These are phyloP conservation scores for Phytopythium kandeliae DNA, from an alignment of 352 stramenopile genomes.

Conservation along the genomic window DNA sequence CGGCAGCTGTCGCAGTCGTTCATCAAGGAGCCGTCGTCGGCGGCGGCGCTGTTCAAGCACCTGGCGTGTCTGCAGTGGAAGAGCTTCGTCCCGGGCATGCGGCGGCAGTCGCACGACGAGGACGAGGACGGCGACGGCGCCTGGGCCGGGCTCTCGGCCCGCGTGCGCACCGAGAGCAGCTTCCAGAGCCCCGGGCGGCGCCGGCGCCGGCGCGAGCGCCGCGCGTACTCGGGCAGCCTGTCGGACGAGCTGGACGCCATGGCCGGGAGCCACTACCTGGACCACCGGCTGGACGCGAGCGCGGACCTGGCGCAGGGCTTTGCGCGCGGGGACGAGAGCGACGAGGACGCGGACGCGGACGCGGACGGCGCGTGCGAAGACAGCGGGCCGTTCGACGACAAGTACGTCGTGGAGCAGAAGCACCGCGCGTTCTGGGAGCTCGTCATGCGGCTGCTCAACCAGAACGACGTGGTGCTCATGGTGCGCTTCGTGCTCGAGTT, in stretches of 20 bases:
- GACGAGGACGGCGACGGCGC: constrained; percentile 5
- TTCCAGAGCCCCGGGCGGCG: constrained; percentile 2
- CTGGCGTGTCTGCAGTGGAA: constrained; percentile 18
- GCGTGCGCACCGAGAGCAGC: constrained; percentile 5
- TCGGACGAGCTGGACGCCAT: not conserved
- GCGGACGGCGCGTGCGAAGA: constrained; percentile 1
- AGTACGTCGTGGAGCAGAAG: constrained; percentile 48
- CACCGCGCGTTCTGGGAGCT: constrained; percentile 76
- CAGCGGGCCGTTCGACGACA: constrained; percentile 17
- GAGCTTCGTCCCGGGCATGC: constrained; percentile 14
- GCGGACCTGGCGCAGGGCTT: not conserved
- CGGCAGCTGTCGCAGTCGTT: constrained; percentile 8
- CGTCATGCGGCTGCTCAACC: constrained; percentile 53
- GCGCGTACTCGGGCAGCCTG: constrained; percentile 5
- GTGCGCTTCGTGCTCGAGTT: constrained; percentile 66
- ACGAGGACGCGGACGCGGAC: constrained; percentile 4
- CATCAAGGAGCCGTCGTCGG: constrained; percentile 10
- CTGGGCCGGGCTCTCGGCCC: not conserved
- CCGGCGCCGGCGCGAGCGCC: not conserved
- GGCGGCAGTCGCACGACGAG: constrained; percentile 4
- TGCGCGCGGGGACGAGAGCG: not conserved
- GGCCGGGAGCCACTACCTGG: not conserved
- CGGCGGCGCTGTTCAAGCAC: constrained; percentile 13
- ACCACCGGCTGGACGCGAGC: not conserved
- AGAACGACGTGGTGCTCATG: constrained; percentile 78